Evolutionary conservation across 2,329 filamentous ascomycete genomes (phyloP).

Genomic region (Aspergillus vadensis): DNA sequence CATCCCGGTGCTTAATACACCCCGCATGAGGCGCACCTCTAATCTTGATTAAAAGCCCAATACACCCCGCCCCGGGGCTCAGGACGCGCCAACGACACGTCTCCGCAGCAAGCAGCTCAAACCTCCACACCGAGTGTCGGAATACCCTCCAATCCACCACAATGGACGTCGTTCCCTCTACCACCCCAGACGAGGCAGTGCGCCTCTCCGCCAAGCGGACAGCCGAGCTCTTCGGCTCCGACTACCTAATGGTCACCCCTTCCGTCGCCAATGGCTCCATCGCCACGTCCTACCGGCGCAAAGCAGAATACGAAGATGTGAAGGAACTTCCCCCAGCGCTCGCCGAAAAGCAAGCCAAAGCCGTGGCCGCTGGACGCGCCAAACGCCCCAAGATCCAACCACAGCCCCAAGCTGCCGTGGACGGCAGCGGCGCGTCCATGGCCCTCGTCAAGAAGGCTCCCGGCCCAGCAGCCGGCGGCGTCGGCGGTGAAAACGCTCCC

Average conservation of each 20-base stretch:
- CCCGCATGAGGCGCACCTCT: not conserved
- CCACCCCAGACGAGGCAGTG: conserved; percentile 40
- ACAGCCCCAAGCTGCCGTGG: conserved; percentile 55
- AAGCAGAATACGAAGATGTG: conserved; percentile 73
- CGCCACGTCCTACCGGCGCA: conserved; percentile 48
- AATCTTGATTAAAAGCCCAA: not conserved
- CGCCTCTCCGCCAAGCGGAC: conserved; percentile 49
- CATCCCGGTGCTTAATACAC: not conserved
- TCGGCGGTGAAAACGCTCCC: conserved; percentile 50
- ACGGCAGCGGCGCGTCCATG: conserved; percentile 53
- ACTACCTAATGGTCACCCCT: conserved; percentile 48
- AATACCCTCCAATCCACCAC: conserved; percentile 8
- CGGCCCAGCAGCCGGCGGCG: conserved; percentile 31
- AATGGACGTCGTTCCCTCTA: conserved; percentile 37
- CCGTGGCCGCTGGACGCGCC: conserved; percentile 61
- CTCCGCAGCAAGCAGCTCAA: conserved; percentile 2
- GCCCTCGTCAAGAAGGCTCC: conserved; percentile 54
- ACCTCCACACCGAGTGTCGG: not conserved
- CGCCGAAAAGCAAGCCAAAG: conserved; percentile 74
- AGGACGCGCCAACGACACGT: conserved; percentile 23
- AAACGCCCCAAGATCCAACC: conserved; percentile 60
- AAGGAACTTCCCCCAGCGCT: conserved; percentile 75
- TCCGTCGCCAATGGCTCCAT: conserved; percentile 48
- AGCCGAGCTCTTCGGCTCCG: conserved; percentile 49
- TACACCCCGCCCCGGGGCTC: conserved; percentile 10